Evolutionary conservation across 2,329 filamentous ascomycete species (phyloP).

Genomic region (Epichloe amarillans): DNA sequence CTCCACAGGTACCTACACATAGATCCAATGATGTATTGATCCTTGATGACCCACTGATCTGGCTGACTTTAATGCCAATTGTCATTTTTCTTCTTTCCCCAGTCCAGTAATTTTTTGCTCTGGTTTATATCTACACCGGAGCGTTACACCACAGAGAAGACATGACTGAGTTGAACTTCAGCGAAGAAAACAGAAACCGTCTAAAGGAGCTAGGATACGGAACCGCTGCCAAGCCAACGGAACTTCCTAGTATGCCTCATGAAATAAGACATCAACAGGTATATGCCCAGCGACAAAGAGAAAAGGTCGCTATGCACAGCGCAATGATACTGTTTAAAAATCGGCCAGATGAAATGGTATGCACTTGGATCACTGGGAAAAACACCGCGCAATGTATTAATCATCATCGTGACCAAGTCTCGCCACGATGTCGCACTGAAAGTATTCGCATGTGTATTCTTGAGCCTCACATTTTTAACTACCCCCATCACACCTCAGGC

Average conservation of each 20-base stretch:
- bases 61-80: no score
- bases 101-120: neutral
- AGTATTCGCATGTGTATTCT: neutral
- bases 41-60: no score
- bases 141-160: neutral
- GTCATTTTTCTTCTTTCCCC: neutral
- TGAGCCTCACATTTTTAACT: neutral
- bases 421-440: conserved; percentile 4
- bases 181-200: neutral
- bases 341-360: neutral
- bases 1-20: no score
- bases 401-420: neutral
- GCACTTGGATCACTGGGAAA: neutral
- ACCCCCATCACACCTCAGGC: neutral
- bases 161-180: neutral
- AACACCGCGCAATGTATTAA: neutral
- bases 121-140: neutral
- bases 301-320: neutral
- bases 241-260: neutral
- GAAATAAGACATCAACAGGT: neutral
- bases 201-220: neutral
- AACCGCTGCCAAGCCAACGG: neutral
- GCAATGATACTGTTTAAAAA: neutral
- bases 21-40: no score
- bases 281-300: neutral